phyloP scores from a whole-genome alignment of 495 filamentous ascomycete genomes.

The Hypoxylon rickii region DNA sequence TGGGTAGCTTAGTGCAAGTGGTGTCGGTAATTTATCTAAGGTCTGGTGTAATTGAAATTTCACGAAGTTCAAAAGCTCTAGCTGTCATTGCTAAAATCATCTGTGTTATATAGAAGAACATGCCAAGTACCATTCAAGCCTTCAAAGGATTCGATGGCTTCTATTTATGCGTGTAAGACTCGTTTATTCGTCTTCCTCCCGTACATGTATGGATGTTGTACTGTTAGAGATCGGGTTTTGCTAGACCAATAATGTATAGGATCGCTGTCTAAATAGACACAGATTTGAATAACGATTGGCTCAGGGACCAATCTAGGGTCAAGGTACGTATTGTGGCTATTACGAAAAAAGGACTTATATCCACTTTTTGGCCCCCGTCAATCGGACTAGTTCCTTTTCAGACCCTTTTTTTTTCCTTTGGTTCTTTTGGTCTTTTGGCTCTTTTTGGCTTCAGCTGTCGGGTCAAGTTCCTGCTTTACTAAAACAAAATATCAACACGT shows the following conservation, averaged over 20 bases:
- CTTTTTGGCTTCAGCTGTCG: slow-evolving; percentile 16
- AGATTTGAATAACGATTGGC: slow-evolving; percentile 2
- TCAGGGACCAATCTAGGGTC: too few relatives aligned
- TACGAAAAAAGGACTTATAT: slow-evolving; percentile 6
- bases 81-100: too few relatives aligned
- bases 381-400: slow-evolving; percentile 20
- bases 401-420: slow-evolving; percentile 25
- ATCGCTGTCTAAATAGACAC: slow-evolving; percentile 12
- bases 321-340: too few relatives aligned
- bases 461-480: slow-evolving; percentile 8
- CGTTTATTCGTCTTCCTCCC: too few relatives aligned
- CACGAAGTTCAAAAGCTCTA: too few relatives aligned
- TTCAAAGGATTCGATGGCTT: not conserved
- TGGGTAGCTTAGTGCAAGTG: slow-evolving; percentile 2
- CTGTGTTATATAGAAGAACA: too few relatives aligned
- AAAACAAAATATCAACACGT: slow-evolving; percentile 16
- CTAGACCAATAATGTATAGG: slow-evolving; percentile 16
- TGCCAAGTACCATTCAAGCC: not conserved
- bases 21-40: too few relatives aligned
- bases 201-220: not conserved
- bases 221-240: slow-evolving; percentile 17
- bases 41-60: too few relatives aligned
- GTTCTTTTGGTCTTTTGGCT: too few relatives aligned
- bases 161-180: not conserved
- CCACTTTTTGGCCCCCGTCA: slow-evolving; percentile 10